Evolutionary conservation across 23 red algal genomes (phyloP).

Genomic region (Gracilariopsis chorda): DNA sequence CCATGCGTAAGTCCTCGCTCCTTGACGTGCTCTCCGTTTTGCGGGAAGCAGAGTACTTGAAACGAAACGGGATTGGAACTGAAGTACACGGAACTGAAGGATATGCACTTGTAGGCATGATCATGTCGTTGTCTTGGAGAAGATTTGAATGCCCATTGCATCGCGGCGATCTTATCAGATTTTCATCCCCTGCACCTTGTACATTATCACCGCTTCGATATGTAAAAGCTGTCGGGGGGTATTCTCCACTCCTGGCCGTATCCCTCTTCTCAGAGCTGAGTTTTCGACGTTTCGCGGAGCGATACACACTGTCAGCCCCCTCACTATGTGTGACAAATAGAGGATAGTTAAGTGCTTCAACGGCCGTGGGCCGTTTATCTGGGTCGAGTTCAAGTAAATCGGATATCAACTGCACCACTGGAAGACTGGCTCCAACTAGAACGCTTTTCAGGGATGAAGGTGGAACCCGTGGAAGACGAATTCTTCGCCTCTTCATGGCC

Average conservation of each 20-base stretch:
- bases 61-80: no score
- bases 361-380: constrained; percentile 18
- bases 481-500: constrained; percentile 20
- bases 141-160: no score
- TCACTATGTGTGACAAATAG: constrained; percentile 3
- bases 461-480: constrained; percentile 39
- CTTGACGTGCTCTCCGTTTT: no score
- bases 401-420: constrained; percentile 31
- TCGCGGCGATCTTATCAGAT: no score
- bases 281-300: background rate
- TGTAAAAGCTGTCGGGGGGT: background rate
- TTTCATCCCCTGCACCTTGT: no score
- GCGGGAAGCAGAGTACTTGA: no score
- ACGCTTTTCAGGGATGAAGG: constrained; percentile 2
- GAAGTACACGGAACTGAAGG: no score
- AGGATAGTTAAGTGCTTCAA: constrained; percentile 47
- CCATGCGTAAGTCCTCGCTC: no score
- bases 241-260: constrained; percentile 23
- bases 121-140: no score
- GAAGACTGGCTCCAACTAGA: constrained; percentile 16
- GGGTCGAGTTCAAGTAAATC: constrained; percentile 62
- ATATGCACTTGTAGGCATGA: no score
- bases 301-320: background rate
- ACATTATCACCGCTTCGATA: background rate
- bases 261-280: background rate